These are phyloP conservation scores for Botrytis fragariae DNA, from an alignment of 2,329 filamentous ascomycete genomes.

Conservation along the genomic window DNA sequence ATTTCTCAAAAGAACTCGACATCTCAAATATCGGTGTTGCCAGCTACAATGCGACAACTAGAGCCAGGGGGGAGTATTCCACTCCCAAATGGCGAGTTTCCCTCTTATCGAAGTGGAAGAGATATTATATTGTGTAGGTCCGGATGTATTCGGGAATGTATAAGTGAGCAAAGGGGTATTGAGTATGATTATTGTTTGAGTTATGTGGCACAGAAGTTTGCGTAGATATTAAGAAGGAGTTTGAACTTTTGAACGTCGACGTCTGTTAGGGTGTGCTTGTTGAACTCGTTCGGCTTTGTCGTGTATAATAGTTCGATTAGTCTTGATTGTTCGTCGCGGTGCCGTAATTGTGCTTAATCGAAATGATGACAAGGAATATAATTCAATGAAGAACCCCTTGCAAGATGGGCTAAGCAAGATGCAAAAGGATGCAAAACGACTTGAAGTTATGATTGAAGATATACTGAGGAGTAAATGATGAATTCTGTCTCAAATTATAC, in stretches of 20 bases:
- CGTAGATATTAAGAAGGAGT: neutral
- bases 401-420: neutral
- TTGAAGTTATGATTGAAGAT: neutral
- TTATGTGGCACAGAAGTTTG: neutral
- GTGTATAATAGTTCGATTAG: neutral
- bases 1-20: constrained; percentile 95
- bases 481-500: neutral
- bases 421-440: neutral
- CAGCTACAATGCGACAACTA: constrained; percentile 19
- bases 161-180: constrained; percentile 8
- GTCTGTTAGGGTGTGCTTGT: neutral
- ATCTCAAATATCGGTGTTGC: constrained; percentile 44
- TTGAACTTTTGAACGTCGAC: neutral
- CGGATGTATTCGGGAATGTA: constrained; percentile 4
- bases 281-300: constrained; percentile 8
- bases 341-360: neutral
- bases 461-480: neutral
- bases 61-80: constrained; percentile 17
- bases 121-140: constrained; percentile 2
- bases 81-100: constrained; percentile 16
- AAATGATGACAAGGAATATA: constrained; percentile 15
- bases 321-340: neutral
- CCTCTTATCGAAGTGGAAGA: constrained; percentile 8
- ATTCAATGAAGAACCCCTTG: constrained; percentile 10
- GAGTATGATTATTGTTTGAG: neutral